A percentile compares a stretch with the other conserved stretches of the same genome.
phyloP scores from a whole-genome alignment of 345 rosid species.

The Chamaenerion angustifolium region DNA sequence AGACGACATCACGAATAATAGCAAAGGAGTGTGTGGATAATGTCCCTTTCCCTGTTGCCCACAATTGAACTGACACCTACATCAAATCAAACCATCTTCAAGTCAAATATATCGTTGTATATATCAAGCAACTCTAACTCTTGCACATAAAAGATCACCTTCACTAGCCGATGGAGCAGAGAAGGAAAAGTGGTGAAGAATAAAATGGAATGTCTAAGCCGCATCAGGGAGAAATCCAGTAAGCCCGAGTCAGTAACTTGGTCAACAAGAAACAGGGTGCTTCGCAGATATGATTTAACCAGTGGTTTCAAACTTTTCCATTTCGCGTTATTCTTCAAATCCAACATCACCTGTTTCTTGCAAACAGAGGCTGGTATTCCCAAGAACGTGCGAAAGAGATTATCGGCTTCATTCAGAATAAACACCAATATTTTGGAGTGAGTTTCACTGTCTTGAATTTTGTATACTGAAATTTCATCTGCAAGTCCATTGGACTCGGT shows the following conservation, averaged over 20 bases:
- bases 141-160: constrained; percentile 29
- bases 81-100: neutral
- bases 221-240: constrained; percentile 37
- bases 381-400: constrained; percentile 36
- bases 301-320: constrained; percentile 62
- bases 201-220: constrained; percentile 42
- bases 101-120: neutral
- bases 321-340: constrained; percentile 47
- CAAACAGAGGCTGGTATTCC: constrained; percentile 43
- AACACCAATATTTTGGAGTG: constrained; percentile 46
- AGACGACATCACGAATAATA: constrained; percentile 42
- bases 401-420: constrained; percentile 56
- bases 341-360: constrained; percentile 47
- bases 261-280: constrained; percentile 54
- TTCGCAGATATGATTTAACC: constrained; percentile 59
- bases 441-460: constrained; percentile 26
- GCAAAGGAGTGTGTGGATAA: constrained; percentile 45
- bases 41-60: constrained; percentile 60
- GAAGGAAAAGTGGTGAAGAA: constrained; percentile 55
- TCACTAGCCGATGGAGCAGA: constrained; percentile 44
- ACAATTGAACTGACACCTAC: constrained; percentile 61
- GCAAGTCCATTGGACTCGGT: constrained; percentile 29
- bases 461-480: constrained; percentile 6
- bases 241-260: constrained; percentile 55
- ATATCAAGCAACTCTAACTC: neutral